Evolutionary conservation across 176 grass and related monocot genomes (phyloP).

Genomic region (Oryza brachyantha): DNA sequence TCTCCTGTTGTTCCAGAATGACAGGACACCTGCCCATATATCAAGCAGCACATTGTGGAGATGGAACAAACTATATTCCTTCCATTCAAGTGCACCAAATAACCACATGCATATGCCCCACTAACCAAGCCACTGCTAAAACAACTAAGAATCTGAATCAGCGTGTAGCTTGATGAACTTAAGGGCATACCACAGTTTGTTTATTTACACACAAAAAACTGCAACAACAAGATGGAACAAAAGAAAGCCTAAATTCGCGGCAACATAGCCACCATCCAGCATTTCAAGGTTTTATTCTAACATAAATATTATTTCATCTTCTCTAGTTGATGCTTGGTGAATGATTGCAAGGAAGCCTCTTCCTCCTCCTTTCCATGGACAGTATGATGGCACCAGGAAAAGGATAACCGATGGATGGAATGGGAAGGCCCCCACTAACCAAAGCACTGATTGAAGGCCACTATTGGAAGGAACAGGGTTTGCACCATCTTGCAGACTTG

Average conservation of each 20-base stretch:
- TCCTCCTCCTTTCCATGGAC: conserved; percentile 30
- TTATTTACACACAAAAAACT: background rate
- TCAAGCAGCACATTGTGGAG: conserved; percentile 3
- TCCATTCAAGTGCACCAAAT: background rate
- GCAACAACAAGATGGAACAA: background rate
- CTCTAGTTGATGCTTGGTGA: conserved; percentile 19
- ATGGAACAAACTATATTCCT: background rate
- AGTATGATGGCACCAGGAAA: conserved; percentile 44
- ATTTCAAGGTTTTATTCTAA: background rate
- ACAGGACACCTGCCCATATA: conserved; percentile 17
- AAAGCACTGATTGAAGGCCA: conserved; percentile 35
- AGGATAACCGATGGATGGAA: conserved; percentile 23
- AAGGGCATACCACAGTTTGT: background rate
- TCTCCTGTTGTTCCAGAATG: conserved; percentile 18
- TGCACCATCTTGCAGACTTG: conserved; percentile 28
- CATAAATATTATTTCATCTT: background rate
- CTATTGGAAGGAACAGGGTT: conserved; percentile 19
- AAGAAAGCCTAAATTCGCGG: conserved; percentile 35
- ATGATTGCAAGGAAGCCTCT: conserved; percentile 48
- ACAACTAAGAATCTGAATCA: background rate
- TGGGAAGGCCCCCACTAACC: conserved; percentile 36
- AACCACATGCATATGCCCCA: conserved; percentile 6
- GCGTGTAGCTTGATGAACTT: background rate
- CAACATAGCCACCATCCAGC: background rate
- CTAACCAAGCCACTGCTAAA: conserved; percentile 16